These are phyloP conservation scores for Symbiodinium natans DNA, from an alignment of 73 alveolate species.

Conservation along the genomic window DNA sequence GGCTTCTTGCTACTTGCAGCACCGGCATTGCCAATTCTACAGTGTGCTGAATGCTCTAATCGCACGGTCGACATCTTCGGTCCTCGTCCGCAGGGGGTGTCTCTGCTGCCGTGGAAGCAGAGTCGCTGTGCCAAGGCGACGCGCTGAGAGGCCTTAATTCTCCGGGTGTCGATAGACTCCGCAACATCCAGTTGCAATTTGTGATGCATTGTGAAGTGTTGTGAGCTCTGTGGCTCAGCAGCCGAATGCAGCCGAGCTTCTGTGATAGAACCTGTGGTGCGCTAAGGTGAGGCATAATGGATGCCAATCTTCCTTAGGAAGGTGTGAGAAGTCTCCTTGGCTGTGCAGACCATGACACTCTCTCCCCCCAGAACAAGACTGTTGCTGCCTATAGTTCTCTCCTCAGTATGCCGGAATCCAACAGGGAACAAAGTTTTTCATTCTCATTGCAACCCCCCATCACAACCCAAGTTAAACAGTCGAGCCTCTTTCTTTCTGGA, in stretches of 20 bases:
- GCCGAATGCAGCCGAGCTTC: background rate
- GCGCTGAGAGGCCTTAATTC: background rate
- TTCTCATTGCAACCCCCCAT: too few relatives aligned
- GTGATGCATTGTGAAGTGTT: too few relatives aligned
- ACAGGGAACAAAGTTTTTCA: too few relatives aligned
- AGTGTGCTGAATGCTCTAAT: background rate
- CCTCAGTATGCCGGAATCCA: too few relatives aligned
- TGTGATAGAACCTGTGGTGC: background rate
- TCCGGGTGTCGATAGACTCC: too few relatives aligned
- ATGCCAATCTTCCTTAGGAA: background rate
- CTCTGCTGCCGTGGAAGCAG: background rate
- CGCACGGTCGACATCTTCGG: background rate
- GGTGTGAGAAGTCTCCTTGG: background rate
- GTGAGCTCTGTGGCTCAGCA: too few relatives aligned
- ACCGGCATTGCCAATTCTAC: background rate
- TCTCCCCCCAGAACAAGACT: too few relatives aligned
- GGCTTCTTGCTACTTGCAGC: background rate
- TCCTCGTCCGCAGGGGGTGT: background rate
- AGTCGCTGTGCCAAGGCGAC: background rate
- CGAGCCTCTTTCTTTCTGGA: slow-evolving; percentile 8
- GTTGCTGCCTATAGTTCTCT: too few relatives aligned
- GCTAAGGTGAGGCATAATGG: background rate
- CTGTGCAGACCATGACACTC: too few relatives aligned
- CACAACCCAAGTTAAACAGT: background rate
- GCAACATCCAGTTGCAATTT: too few relatives aligned